Base-by-base conservation (phyloP, 306 rosid species). In the Macrotyloma uniflorum region DNA sequence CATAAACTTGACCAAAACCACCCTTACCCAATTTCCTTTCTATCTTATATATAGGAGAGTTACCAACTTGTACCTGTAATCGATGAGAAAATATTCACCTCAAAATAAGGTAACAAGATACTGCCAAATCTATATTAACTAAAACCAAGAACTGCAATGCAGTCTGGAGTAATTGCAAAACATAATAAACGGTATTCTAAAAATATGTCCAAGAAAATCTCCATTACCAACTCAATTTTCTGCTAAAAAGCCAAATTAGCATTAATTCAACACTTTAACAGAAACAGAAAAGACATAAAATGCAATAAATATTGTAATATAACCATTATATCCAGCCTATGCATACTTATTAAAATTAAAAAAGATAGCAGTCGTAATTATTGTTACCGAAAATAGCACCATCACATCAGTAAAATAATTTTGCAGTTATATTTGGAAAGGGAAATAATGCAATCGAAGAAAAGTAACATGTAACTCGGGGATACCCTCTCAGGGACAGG, bases 11-110 rank as follows among this genome's bases (percentile, higher is more conserved):
- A 74, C 98, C 98, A 61, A 93, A 93, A 45, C 98, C 98, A 30
- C 98, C 98, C 90, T 93, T 93, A 35, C 98, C 98, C 86, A 93
- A 86, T 84, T 93, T 93, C 89, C 87, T 91, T 82, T 93, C 98
- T 67, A 87, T 87, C 91, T 91, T 91, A 78, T 91, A 93, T 57
- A 84, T 82, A 76, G 98, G 98, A 78, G 98, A 93, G 82, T 85
- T 82, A 42, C 98, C 97, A 80, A 93, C 98, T 80, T 93, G 97
- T 28, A 93, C 98, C 98, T 93, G 86, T 74, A 36, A 73, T 14
- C 70, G 54, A 59, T 26, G 70, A 63, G 72, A 20, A 66, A 74
- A 40, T 55, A 71, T 38, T 61, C n/a, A 70, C 71, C 20, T 19
- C 47, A 73, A 53, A n/a, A 26, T 46, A 35, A 40, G 71, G 71